These are phyloP conservation scores for Diaporthe helianthi DNA, from an alignment of 2,329 filamentous ascomycete species.

Conservation along the genomic window DNA sequence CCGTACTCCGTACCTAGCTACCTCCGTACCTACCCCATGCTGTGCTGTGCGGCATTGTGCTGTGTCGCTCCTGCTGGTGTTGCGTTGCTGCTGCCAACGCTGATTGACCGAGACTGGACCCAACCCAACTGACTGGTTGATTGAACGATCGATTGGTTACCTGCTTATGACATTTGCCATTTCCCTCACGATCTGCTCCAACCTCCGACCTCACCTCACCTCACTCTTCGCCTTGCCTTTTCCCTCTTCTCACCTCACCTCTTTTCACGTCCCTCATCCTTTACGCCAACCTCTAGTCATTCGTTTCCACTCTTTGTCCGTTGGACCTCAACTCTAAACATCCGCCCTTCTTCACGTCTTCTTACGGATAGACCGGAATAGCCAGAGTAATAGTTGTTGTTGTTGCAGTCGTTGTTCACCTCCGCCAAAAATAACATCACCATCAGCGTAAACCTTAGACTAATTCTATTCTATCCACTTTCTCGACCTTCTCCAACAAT, in stretches of 20 bases:
- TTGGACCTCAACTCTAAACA: not conserved
- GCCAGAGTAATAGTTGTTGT: conserved; percentile 16
- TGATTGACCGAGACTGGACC: too few relatives aligned
- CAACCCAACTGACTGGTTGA: not conserved
- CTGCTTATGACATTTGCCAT: conserved; percentile 20
- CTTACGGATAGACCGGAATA: conserved; percentile 11
- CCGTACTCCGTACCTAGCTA: too few relatives aligned
- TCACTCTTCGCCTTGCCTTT: conserved; percentile 3
- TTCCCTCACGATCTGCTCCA: not conserved
- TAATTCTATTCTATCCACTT: conserved; percentile 13
- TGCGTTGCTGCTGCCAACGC: too few relatives aligned
- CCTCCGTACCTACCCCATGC: not conserved
- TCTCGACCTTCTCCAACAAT: not conserved
- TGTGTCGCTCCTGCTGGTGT: not conserved
- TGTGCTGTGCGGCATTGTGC: conserved; percentile 10
- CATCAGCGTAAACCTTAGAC: conserved; percentile 21
- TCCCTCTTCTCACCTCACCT: not conserved
- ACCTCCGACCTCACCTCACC: conserved; percentile 2
- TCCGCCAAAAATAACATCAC: not conserved
- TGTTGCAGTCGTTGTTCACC: conserved; percentile 7
- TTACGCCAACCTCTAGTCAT: conserved; percentile 14
- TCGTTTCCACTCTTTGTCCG: conserved; percentile 11
- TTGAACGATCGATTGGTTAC: conserved; percentile 11
- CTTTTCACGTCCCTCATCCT: conserved; percentile 3
- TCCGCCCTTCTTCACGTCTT: not conserved